A percentile compares a stretch with the other conserved stretches of the same genome.
Evolutionary conservation across 2,329 filamentous ascomycete species (phyloP).

Genomic region (Scedosporium boydii): DNA sequence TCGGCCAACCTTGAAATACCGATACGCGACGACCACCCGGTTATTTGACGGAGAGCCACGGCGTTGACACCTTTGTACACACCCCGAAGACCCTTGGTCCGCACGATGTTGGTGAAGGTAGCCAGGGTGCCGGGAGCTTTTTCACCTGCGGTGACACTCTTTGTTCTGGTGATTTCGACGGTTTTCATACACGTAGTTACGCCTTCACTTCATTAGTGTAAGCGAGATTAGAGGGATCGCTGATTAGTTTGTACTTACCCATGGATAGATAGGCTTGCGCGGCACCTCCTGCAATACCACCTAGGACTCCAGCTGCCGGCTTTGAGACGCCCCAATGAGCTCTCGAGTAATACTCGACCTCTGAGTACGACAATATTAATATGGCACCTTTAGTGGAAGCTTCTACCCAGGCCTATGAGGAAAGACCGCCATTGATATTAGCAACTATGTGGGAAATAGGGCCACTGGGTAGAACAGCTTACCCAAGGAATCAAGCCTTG

Average conservation of each 20-base stretch:
- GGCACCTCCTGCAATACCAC: slow-evolving; percentile 10
- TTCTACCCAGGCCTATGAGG: slow-evolving; percentile 7
- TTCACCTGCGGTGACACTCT: neutral
- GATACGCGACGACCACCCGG: slow-evolving; percentile 11
- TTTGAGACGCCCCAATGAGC: neutral
- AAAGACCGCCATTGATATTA: neutral
- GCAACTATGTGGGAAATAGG: neutral
- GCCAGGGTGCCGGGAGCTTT: slow-evolving; percentile 8
- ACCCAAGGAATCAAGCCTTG: slow-evolving; percentile 13
- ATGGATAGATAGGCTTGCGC: slow-evolving; percentile 11
- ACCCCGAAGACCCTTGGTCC: slow-evolving; percentile 10
- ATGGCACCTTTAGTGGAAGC: slow-evolving; percentile 8
- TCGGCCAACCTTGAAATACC: slow-evolving; percentile 11
- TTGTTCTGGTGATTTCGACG: slow-evolving; percentile 9
- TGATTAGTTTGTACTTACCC: neutral
- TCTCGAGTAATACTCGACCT: neutral
- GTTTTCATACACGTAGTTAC: slow-evolving; percentile 12
- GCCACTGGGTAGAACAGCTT: neutral
- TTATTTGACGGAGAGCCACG: slow-evolving; percentile 10
- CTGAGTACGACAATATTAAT: neutral
- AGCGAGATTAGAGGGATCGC: too few relatives aligned
- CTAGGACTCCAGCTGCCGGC: slow-evolving; percentile 6
- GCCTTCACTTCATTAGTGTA: too few relatives aligned
- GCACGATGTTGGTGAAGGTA: slow-evolving; percentile 9
- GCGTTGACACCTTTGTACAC: slow-evolving; percentile 11